Evolutionary conservation across 225 moss, liverwort and hornwort genomes (phyloP), one percentile per base, ranked within the genome.

Genomic region (Climacium dendroides): DNA sequence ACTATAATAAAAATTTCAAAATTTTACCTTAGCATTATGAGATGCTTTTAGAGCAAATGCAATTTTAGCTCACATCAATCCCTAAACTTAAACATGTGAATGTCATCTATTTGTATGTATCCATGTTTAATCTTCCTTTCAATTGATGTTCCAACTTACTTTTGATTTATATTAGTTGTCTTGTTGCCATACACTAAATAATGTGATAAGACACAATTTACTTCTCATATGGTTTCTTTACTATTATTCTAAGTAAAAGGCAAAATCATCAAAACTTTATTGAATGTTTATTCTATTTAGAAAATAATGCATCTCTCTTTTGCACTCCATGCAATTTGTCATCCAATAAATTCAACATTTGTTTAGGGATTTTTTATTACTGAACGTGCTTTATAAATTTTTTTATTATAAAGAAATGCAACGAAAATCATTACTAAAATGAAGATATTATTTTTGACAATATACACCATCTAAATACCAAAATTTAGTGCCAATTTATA

Each of bases 1-100:
- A 59, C 9, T 29, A 26, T 29, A 20, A 1, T 43, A 12, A 43
- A 60, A 60, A 43, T 5, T 34, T 79, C 30, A 9, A 29, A 60
- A 61, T 2, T 8, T 8, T 45, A 45, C 45, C 2, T 0, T 17
- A 7, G 7, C 7, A 26, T 32, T 32, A 20, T 0, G 50, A 50
- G 7, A 13, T 50, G 32, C 2, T 50, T 32, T 50, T 12, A 5
- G 13, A 32, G 0, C 11, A 74, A 11, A 48, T 74, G 30, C 2
- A 20, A 20, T 30, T 73, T 47, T 47, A 19, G 19, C 7, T 47
- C 19, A 73, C 19, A 30, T 74, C 11, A 73, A 30, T 73, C 7
- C 0, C 1, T 1, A 0, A 47, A 73, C 0, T 45, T 0, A 0
- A 73, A 30, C 11, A 47, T 29, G 6, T 73, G 4, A 73, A 73